Percentiles rank a stretch among this genome's conserved stretches.
Conservation (phyloP, 2,329 filamentous ascomycete genomes). For the Ilyonectria sp. region DNA sequence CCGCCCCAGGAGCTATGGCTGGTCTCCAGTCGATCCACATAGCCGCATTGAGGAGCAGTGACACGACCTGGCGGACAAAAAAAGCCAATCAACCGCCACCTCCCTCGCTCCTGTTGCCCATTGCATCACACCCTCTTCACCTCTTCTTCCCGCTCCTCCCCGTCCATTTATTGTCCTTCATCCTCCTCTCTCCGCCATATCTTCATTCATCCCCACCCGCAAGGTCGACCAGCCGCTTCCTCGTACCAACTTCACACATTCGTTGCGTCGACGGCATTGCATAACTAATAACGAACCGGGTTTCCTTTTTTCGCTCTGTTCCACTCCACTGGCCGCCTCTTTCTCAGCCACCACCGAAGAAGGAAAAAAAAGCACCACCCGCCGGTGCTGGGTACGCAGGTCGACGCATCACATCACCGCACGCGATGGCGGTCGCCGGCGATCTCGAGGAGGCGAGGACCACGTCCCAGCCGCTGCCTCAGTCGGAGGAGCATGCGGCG, state of each 20-base stretch:
- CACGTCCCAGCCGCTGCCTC: constrained; percentile 21
- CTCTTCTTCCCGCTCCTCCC: background rate
- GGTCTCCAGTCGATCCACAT: background rate
- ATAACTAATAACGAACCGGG: background rate
- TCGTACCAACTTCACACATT: background rate
- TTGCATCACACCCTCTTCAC: constrained; percentile 1
- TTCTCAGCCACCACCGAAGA: background rate
- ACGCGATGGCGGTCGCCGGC: constrained; percentile 15
- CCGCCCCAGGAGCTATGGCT: too few species aligned
- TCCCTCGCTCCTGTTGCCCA: background rate
- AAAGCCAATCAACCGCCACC: constrained; percentile 2
- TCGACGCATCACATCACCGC: constrained; percentile 2
- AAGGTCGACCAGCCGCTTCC: background rate
- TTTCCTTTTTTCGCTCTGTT: background rate
- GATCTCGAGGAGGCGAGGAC: constrained; percentile 32
- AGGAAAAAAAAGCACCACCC: background rate
- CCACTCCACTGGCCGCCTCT: background rate
- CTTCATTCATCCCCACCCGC: background rate
- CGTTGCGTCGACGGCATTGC: background rate
- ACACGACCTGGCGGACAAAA: constrained; percentile 4
- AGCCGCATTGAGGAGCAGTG: constrained; percentile 2
- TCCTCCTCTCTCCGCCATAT: constrained; percentile 1
- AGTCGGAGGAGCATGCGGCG: constrained; percentile 24
- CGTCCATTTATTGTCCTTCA: background rate
- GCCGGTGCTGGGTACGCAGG: constrained; percentile 1